phyloP scores from a whole-genome alignment of 116 monocot species.

The Posidonia oceanica region DNA sequence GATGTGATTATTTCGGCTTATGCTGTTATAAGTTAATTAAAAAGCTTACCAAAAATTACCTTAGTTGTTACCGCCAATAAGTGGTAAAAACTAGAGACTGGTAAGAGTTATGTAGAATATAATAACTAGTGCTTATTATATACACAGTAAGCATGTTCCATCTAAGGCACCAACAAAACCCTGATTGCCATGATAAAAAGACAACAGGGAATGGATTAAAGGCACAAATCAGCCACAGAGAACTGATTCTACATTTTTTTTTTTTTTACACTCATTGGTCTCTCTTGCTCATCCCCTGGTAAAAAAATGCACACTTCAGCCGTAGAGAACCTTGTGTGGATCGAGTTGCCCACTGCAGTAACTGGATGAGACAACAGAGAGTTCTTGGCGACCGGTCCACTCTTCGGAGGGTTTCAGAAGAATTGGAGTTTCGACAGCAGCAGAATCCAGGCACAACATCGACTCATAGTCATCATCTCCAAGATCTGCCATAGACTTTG shows the following conservation, averaged over 20 bases:
- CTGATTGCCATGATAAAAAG: neutral
- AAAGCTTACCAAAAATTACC: too few species aligned
- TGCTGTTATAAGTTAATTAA: too few species aligned
- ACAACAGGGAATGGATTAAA: neutral
- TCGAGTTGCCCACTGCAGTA: conserved; percentile 55
- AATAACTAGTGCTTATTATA: neutral
- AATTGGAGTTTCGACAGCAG: conserved; percentile 42
- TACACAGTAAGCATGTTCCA: neutral
- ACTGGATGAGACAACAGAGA: conserved; percentile 61
- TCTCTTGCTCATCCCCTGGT: too few species aligned
- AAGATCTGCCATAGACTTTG: conserved; percentile 53
- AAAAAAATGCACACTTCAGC: neutral
- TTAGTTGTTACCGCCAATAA: too few species aligned
- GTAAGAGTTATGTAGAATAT: neutral
- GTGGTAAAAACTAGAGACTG: too few species aligned
- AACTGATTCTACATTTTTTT: too few species aligned
- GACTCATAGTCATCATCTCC: conserved; percentile 60
- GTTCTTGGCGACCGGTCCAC: conserved; percentile 58
- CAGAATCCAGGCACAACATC: conserved; percentile 70
- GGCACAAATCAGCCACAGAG: neutral
- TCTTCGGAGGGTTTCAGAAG: conserved; percentile 54
- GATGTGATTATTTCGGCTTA: too few species aligned
- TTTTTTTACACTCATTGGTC: too few species aligned
- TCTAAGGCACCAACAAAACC: neutral
- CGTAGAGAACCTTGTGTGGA: neutral